These are phyloP conservation scores for Musa balbisiana DNA, from an alignment of 202 grass and related monocot species.

Conservation along the genomic window DNA sequence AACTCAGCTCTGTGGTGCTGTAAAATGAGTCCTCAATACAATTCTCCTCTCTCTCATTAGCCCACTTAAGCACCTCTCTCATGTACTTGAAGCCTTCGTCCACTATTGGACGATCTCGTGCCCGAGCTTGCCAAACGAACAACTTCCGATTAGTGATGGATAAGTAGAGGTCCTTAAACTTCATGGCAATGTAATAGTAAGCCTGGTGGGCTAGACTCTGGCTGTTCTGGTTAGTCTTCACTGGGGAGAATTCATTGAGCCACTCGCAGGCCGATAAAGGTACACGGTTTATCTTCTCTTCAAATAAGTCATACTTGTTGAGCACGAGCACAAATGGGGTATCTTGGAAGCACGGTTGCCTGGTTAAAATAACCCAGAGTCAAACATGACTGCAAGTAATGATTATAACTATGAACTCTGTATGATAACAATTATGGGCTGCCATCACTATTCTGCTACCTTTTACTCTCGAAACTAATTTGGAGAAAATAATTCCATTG, in stretches of 20 bases:
- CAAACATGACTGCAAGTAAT: background rate
- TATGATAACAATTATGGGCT: background rate
- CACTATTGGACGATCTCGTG: constrained; percentile 48
- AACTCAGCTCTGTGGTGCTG: constrained; percentile 86
- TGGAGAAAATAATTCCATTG: no score
- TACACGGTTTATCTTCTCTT: constrained; percentile 58
- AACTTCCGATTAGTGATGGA: constrained; percentile 53
- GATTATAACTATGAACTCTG: background rate
- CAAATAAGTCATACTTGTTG: constrained; percentile 87
- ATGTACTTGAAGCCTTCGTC: constrained; percentile 87
- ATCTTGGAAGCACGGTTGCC: constrained; percentile 67
- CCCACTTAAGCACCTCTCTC: constrained; percentile 82
- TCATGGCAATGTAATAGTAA: constrained; percentile 77
- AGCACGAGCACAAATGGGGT: constrained; percentile 76
- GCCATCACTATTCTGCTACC: no score
- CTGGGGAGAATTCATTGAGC: constrained; percentile 72
- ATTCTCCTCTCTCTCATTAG: constrained; percentile 61
- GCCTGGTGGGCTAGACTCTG: constrained; percentile 82
- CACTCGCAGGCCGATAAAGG: constrained; percentile 58
- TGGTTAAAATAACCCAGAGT: constrained; percentile 13
- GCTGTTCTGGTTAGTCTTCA: constrained; percentile 64
- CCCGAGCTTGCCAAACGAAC: constrained; percentile 81
- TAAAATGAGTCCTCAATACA: constrained; percentile 66
- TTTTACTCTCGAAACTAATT: no score
- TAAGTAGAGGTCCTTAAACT: constrained; percentile 83